These are phyloP conservation scores for Candida namnaoensis DNA, from an alignment of 805 yeast species.

Conservation along the genomic window DNA sequence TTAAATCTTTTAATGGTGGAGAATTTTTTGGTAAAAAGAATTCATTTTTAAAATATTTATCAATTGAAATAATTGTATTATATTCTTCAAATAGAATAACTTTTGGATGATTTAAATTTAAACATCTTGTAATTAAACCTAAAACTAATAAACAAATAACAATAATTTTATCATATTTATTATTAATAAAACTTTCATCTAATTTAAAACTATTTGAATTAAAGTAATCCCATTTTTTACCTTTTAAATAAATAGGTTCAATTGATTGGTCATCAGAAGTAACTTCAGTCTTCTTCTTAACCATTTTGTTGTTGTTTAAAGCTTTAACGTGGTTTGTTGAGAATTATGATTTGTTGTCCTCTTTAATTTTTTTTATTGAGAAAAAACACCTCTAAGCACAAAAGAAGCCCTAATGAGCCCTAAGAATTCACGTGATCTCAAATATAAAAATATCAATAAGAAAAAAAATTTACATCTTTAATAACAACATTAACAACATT, in stretches of 20 bases:
- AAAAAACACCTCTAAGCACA: too few species aligned
- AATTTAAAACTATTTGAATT: neutral
- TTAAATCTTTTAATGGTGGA: neutral
- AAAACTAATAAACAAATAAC: too few species aligned
- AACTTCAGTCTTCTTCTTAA: neutral
- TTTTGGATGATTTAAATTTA: neutral
- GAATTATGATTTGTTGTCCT: too few species aligned
- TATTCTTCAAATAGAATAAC: neutral
- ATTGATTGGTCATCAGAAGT: too few species aligned
- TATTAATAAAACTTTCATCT: neutral
- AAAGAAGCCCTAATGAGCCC: too few species aligned
- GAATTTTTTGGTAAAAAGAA: constrained; percentile 9
- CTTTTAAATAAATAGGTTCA: neutral
- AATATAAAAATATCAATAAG: too few species aligned
- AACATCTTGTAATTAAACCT: neutral
- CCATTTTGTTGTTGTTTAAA: constrained; percentile 10
- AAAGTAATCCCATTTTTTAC: neutral
- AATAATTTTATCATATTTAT: neutral
- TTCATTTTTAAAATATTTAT: constrained; percentile 1
- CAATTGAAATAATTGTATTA: neutral
- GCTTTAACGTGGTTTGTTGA: too few species aligned
- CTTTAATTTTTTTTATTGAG: too few species aligned
- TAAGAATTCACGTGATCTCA: too few species aligned
- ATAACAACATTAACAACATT: too few species aligned
- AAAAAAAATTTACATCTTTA: too few species aligned